Conservation (phyloP, 331 rosid genomes). For the Pyrus hybrid region DNA sequence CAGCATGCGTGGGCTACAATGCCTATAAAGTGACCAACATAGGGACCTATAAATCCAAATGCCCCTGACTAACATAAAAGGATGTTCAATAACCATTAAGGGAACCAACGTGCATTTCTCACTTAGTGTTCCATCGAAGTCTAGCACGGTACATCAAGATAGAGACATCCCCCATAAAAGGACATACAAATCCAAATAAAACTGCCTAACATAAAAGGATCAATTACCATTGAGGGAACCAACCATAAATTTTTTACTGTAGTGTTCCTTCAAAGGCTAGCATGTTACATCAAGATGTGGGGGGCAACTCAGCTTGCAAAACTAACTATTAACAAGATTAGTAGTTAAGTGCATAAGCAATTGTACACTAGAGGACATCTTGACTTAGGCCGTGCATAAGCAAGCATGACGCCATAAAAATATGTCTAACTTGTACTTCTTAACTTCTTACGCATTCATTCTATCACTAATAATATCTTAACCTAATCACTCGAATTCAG, state of each 20-base stretch:
- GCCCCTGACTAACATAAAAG: neutral
- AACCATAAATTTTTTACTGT: neutral
- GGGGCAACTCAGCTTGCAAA: neutral
- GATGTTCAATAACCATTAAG: neutral
- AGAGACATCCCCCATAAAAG: too few relatives aligned
- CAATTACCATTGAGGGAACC: neutral
- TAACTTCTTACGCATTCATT: too few relatives aligned
- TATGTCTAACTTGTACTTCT: neutral
- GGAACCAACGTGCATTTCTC: neutral
- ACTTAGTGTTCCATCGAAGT: neutral
- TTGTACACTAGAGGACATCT: neutral
- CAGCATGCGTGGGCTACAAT: neutral
- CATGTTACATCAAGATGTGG: neutral
- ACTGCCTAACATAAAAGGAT: too few relatives aligned
- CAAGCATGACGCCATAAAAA: neutral
- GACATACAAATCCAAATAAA: too few relatives aligned
- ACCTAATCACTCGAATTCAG: too few relatives aligned
- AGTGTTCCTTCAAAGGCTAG: neutral
- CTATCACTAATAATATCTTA: too few relatives aligned
- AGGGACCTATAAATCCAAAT: neutral
- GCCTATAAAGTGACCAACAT: neutral
- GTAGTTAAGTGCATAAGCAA: neutral
- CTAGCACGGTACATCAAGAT: too few relatives aligned
- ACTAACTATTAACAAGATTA: neutral
- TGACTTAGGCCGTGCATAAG: neutral